Evolutionary conservation across 2,329 filamentous ascomycete genomes (phyloP).

Genomic region (Elsinoe necatrix): DNA sequence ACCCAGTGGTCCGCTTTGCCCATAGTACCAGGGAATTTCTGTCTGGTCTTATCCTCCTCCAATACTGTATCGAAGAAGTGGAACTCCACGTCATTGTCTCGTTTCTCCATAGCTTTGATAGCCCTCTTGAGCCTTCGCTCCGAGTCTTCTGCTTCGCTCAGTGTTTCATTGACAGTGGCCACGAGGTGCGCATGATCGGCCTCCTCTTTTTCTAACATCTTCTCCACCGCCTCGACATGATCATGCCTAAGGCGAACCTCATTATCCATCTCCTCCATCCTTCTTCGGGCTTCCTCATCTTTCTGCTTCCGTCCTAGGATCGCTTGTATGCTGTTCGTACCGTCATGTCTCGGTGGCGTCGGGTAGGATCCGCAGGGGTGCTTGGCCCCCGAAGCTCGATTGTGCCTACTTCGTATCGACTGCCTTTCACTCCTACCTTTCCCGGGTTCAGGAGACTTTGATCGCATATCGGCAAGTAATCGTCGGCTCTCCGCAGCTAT

Average conservation of each 20-base stretch:
- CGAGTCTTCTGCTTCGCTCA: conserved; percentile 30
- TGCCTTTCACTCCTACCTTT: neutral
- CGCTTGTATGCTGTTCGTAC: conserved; percentile 26
- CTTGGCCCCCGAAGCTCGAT: neutral
- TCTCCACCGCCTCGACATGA: conserved; percentile 10
- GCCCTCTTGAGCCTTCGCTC: conserved; percentile 48
- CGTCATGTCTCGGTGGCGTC: conserved; percentile 12
- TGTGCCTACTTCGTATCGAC: neutral
- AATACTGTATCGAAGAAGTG: conserved; percentile 45
- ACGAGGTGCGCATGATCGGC: conserved; percentile 1
- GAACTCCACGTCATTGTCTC: conserved; percentile 43
- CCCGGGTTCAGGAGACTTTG: neutral
- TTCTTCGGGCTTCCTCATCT: conserved; percentile 21
- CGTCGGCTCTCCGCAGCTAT: conserved; percentile 23
- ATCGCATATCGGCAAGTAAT: neutral
- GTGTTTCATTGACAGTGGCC: conserved; percentile 34
- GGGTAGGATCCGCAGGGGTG: neutral
- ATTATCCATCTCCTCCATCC: conserved; percentile 21
- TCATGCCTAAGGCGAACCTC: conserved; percentile 17
- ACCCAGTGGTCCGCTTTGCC: conserved; percentile 30
- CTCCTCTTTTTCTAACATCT: conserved; percentile 17
- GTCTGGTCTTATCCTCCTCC: conserved; percentile 16
- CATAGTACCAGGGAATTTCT: conserved; percentile 24
- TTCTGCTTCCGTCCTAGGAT: conserved; percentile 24
- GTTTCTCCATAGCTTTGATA: conserved; percentile 43